Conservation (phyloP, 441 rosid genomes). For the Gossypium davidsonii region DNA sequence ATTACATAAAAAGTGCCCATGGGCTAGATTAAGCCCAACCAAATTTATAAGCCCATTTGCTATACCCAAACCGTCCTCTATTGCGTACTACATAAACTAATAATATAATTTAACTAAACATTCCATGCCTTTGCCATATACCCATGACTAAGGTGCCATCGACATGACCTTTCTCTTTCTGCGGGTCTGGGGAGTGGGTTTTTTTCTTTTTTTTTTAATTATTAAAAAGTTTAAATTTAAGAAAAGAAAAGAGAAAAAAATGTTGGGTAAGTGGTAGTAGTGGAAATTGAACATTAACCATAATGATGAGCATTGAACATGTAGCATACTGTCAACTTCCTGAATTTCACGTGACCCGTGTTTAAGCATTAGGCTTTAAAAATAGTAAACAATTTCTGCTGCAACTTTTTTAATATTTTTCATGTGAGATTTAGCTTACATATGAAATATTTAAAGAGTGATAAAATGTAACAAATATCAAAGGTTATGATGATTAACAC, state of each 20-base stretch:
- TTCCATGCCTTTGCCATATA: too few species aligned
- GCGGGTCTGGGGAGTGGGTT: not conserved
- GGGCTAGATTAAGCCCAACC: rapidly evolving
- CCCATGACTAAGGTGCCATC: constrained; percentile 11
- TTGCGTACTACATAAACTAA: too few species aligned
- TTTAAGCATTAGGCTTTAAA: not conserved
- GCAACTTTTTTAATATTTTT: not conserved
- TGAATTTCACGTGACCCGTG: constrained; percentile 5
- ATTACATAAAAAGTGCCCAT: too few species aligned
- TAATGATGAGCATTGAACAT: constrained; percentile 5
- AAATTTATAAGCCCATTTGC: too few species aligned
- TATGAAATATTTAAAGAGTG: too few species aligned
- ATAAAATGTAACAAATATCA: too few species aligned
- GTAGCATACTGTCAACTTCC: constrained; percentile 3
- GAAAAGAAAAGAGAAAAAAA: not conserved
- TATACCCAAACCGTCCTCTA: too few species aligned
- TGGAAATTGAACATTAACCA: not conserved
- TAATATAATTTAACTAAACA: too few species aligned
- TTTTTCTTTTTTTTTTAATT: not conserved
- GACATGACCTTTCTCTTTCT: constrained; percentile 7
- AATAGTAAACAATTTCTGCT: not conserved
- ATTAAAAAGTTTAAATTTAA: not conserved
- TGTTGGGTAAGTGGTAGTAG: not conserved
- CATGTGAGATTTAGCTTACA: not conserved
- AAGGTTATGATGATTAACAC: too few species aligned